Percentiles rank a stretch among this genome's conserved stretches.
Conservation (phyloP, 257 asterid genomes). For the Penstemon eatonii region DNA sequence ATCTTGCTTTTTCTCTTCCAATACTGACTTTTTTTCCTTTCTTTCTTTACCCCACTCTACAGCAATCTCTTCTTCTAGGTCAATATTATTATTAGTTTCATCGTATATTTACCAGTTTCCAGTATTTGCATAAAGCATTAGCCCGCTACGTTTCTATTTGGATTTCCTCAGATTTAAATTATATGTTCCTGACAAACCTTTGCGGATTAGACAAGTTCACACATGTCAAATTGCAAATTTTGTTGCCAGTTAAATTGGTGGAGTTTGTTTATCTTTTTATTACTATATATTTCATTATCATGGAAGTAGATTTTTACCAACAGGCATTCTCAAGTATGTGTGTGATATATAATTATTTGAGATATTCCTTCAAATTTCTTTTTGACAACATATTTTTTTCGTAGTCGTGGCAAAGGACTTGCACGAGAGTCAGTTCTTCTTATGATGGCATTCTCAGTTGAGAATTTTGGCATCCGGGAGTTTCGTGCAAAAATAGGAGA, state of each 20-base stretch:
- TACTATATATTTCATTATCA: neutral
- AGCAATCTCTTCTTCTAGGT: neutral
- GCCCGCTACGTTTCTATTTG: neutral
- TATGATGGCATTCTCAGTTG: constrained; percentile 80
- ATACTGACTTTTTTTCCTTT: neutral
- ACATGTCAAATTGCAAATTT: neutral
- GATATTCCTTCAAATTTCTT: neutral
- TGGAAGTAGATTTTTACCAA: neutral
- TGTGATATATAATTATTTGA: neutral
- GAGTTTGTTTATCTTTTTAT: neutral
- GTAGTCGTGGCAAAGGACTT: constrained; percentile 90
- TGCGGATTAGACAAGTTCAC: constrained; percentile 4
- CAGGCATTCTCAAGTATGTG: neutral
- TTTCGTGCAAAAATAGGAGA: constrained; percentile 79
- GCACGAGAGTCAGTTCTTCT: constrained; percentile 77
- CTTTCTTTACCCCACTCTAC: neutral
- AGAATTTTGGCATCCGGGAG: constrained; percentile 52
- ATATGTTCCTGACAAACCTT: neutral
- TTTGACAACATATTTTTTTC: constrained; percentile 21
- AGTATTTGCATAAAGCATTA: neutral
- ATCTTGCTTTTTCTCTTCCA: neutral
- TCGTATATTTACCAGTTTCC: no score
- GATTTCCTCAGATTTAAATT: neutral
- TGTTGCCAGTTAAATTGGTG: neutral
- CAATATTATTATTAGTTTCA: neutral